These are phyloP conservation scores for Gossypium schwendimanii DNA, from an alignment of 441 rosid species.

Conservation along the genomic window DNA sequence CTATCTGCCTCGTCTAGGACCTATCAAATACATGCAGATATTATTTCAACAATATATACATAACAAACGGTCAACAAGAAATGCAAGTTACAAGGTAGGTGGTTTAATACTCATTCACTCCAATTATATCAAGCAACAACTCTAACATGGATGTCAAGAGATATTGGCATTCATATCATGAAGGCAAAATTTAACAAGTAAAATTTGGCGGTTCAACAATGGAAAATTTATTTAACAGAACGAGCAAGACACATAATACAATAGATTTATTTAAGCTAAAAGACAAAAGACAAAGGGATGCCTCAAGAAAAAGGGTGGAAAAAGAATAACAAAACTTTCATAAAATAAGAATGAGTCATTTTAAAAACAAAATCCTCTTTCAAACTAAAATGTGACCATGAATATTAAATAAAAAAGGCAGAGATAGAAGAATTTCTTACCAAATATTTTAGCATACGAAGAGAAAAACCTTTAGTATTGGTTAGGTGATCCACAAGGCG, in stretches of 20 bases:
- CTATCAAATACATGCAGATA: constrained; percentile 31
- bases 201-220: background rate
- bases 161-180: background rate
- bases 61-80: background rate
- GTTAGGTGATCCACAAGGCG: constrained; percentile 82
- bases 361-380: background rate
- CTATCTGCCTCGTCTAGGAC: constrained; percentile 97
- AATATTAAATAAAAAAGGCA: background rate
- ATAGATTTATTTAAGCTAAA: background rate
- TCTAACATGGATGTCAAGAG: background rate
- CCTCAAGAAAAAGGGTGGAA: background rate
- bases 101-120: background rate
- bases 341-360: background rate
- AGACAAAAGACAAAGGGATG: background rate
- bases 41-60: background rate
- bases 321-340: background rate
- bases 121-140: background rate
- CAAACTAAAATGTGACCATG: background rate
- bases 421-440: constrained; percentile 30
- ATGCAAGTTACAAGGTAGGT: background rate
- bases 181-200: background rate
- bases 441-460: constrained; percentile 68
- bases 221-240: background rate
- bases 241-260: background rate
- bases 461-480: constrained; percentile 86